These are phyloP conservation scores for Phytophthora pinifolia DNA, from an alignment of 352 stramenopile genomes.

Conservation along the genomic window DNA sequence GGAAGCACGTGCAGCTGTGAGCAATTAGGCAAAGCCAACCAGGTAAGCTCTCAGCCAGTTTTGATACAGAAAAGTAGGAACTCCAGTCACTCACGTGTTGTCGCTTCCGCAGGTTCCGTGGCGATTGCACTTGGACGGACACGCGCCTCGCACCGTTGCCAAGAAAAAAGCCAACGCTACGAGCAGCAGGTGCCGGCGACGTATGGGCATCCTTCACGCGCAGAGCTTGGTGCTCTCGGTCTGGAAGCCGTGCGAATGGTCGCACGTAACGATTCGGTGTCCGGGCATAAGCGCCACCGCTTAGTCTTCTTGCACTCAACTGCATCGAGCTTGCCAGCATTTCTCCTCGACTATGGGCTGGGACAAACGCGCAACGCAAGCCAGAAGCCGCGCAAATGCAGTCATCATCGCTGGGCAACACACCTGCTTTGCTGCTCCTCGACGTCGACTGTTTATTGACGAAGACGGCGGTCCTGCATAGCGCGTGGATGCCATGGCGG, in stretches of 20 bases:
- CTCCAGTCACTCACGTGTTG: slow-evolving; percentile 48
- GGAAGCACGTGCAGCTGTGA: slow-evolving; percentile 80
- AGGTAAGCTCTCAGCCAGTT: not conserved
- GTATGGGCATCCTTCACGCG: slow-evolving; percentile 7
- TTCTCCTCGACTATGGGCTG: not conserved
- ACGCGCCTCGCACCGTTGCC: slow-evolving; percentile 22
- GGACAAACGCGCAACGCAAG: not conserved
- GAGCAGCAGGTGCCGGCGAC: slow-evolving; percentile 7
- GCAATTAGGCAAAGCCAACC: too few species aligned
- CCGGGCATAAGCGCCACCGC: not conserved
- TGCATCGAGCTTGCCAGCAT: too few species aligned
- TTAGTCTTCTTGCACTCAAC: too few species aligned
- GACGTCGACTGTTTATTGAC: too few species aligned
- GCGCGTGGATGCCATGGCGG: too few species aligned
- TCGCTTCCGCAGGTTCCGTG: slow-evolving; percentile 53
- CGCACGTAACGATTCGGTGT: slow-evolving; percentile 2
- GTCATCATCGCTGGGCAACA: too few species aligned
- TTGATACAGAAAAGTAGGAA: not conserved
- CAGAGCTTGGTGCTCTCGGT: too few species aligned
- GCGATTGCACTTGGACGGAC: slow-evolving; percentile 66
- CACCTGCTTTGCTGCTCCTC: too few species aligned
- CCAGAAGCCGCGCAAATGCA: not conserved
- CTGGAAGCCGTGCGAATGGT: slow-evolving; percentile 7
- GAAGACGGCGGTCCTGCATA: too few species aligned
- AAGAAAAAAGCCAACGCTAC: slow-evolving; percentile 9